Evolutionary conservation across 495 filamentous ascomycete species (phyloP).

Genomic region (Xylaria scruposa): DNA sequence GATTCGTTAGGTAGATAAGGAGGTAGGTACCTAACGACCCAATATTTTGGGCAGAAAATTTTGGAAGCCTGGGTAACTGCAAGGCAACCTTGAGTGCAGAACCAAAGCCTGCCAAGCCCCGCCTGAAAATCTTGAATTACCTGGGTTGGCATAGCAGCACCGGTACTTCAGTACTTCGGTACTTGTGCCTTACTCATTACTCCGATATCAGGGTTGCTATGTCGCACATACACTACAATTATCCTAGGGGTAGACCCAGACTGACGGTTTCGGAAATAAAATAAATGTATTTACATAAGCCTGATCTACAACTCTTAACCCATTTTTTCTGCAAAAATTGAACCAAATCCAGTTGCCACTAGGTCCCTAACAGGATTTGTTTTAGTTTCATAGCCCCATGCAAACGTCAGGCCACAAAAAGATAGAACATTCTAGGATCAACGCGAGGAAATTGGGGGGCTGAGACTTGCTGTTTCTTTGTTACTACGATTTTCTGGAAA

Average conservation of each 20-base stretch:
- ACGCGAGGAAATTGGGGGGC: neutral
- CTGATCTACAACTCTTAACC: neutral
- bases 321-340: neutral
- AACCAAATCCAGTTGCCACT: neutral
- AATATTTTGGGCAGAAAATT: slow-evolving; percentile 27
- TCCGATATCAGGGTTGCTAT: neutral
- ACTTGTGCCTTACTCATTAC: neutral
- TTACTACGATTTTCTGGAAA: neutral
- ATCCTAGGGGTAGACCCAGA: neutral
- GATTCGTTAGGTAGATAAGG: neutral
- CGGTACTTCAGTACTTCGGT: neutral
- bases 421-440: slow-evolving; percentile 17
- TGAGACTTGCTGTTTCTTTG: neutral
- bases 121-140: slow-evolving; percentile 10
- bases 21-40: slow-evolving; percentile 14
- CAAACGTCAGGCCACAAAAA: slow-evolving; percentile 11
- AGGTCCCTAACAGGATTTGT: neutral
- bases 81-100: slow-evolving; percentile 19
- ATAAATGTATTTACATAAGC: neutral
- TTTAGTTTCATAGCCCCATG: slow-evolving; percentile 9
- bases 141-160: slow-evolving; percentile 10
- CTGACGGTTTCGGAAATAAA: neutral
- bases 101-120: neutral
- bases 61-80: slow-evolving; percentile 19
- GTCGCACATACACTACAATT: neutral